Conservation (phyloP, 2,329 filamentous ascomycete genomes). For the Botrytis byssoidea region DNA sequence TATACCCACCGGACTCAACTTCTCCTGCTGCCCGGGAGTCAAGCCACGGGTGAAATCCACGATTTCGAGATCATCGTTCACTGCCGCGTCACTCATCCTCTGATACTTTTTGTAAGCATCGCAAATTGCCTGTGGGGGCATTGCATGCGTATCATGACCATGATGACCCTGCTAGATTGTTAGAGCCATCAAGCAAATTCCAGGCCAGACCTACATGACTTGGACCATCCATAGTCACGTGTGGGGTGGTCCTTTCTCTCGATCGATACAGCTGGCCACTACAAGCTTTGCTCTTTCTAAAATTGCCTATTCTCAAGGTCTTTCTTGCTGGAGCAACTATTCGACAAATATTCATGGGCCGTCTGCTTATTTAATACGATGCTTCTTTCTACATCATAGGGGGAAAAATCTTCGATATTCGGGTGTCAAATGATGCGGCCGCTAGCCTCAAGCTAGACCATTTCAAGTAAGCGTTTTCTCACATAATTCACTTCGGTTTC, state of each 20-base stretch:
- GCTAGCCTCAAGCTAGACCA: not conserved
- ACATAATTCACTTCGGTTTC: not conserved
- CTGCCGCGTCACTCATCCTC: constrained; percentile 31
- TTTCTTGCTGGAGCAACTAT: not conserved
- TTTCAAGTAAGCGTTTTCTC: not conserved
- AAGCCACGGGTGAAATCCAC: constrained; percentile 37
- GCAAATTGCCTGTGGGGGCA: constrained; percentile 38
- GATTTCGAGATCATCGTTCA: constrained; percentile 34
- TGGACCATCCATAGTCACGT: constrained; percentile 23
- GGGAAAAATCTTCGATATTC: not conserved
- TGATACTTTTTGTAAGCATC: constrained; percentile 39
- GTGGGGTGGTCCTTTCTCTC: not conserved
- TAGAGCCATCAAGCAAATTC: constrained; percentile 3
- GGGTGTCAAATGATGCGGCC: not conserved
- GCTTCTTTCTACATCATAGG: not conserved
- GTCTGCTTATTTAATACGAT: not conserved
- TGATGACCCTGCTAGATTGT: constrained; percentile 24
- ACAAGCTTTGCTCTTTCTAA: constrained; percentile 1
- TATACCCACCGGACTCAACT: constrained; percentile 28
- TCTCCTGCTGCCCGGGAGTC: constrained; percentile 32
- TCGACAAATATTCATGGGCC: constrained; percentile 9
- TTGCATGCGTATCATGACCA: constrained; percentile 38
- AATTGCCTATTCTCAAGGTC: not conserved
- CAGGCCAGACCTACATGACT: constrained; percentile 8
- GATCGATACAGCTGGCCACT: constrained; percentile 12